Evolutionary conservation across 2,329 filamentous ascomycete species (phyloP), one percentile per base, ranked within the genome.

Genomic region (Diaporthe amygdali): DNA sequence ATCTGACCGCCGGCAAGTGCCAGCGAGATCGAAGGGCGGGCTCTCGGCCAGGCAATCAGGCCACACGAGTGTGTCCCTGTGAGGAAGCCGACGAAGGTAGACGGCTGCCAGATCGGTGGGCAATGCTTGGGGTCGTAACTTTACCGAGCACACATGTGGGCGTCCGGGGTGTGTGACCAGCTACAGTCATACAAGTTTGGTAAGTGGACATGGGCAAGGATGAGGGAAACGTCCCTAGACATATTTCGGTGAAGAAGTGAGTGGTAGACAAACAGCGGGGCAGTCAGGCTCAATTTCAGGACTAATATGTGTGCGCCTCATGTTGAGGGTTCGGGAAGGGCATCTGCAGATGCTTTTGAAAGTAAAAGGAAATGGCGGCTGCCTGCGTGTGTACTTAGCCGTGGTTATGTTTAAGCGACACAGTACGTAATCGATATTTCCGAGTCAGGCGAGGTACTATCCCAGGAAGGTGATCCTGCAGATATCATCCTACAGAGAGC

Each of bases 1-100:
- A 47, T 34, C 22, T 64, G 59, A 64, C 59, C 59, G 59, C 59
- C 44, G 59, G 59, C 44, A 64, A 37, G 44, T 49, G 30, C 10
- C 44, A 17, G 27, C 30, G 44, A 25, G 20, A 30, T 34, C 14
- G 41, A 63, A 63, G 27, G 14, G 59, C 20, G 41, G 20, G 20
- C 32, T 25, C 14, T 30, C 34, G 17, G 10, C 20, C n/a, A 39
- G n/a, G 59, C 59, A 49, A 64, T 37, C 59, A 37, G 7, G 9
- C 3, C 22, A n/a, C 27, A 15, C 37, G 37, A 30, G 55, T 30
- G 12, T 5, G 37, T n/a, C 25, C 6, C 5, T 17, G 2, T 17
- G 22, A 44, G 9, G 37, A 37, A 44, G 25, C 6, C 15, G 37
- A 44, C 20, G 25, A n/a, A 20, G 25, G 32, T 10, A 61, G 25